Base-by-base conservation (phyloP, 192 early-diverging fungal species). In the Umbelopsis sp. region DNA sequence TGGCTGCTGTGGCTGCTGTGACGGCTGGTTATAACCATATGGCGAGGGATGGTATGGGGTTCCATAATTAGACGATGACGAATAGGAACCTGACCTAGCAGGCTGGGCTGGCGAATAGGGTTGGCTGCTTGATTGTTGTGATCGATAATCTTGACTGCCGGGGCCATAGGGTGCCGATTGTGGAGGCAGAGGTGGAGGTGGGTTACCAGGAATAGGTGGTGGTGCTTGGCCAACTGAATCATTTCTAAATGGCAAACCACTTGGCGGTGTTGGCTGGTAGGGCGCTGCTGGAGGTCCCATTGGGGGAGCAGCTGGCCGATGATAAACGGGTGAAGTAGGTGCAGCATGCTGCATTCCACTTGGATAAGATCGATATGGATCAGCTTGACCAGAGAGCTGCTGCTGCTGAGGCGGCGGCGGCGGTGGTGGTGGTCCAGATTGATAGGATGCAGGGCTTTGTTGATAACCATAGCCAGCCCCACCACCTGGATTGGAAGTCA, bases 1-100 rank as follows among this genome's bases (percentile, higher is more conserved):
- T 0, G 33, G 50, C 44, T 69, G 67, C 46, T 74, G 52, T 52
- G 77, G 69, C 22, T 37, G 74, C 30, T 45, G 77, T 52, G 76
- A 51, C 50, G 25, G 69, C 47, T 41, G 65, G 23, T 35, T 52
- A 21, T 49, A 49, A 11, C 35, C 49, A 52, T 46, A 69, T 22
- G n/a, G 67, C 3, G 48, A 48, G 18, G 37, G 16, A 13, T 46
- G 66, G 10, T 22, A 25, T 18, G 53, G 30, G 8, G 53, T 6
- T 13, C 10, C 53, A 58, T 58, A 58, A 30, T 58, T 58, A 11
- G 53, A 33, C 7, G 55, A 61, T 33, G 55, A 58, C 11, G 53
- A 58, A 35, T 61, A 66, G 6, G 50, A 25, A 4, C 37, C 45
- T 21, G 37, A 23, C 23, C 41, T 35, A 44, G 11, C 41, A 55